These are phyloP conservation scores for Davidsoniella neocaledoniae DNA, from an alignment of 2,329 filamentous ascomycete species.

Conservation along the genomic window DNA sequence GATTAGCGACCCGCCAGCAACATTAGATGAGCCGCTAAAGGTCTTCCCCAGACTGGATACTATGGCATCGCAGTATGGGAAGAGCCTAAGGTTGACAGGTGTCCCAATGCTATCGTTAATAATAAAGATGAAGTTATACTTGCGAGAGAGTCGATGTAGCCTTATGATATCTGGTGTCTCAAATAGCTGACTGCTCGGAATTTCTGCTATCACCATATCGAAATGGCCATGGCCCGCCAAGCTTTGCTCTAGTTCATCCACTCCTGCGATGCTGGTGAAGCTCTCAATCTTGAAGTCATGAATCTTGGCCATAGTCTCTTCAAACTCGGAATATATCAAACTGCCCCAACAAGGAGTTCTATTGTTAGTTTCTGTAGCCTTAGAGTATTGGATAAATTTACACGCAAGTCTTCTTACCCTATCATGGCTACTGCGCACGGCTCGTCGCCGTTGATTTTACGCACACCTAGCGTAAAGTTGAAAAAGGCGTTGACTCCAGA, in stretches of 20 bases:
- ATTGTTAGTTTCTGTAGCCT: no score
- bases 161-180: conserved; percentile 20
- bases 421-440: not conserved
- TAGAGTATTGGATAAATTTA: not conserved
- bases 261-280: conserved; percentile 23
- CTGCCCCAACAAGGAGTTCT: no score
- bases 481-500: conserved; percentile 39
- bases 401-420: not conserved
- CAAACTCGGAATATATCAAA: no score
- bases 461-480: conserved; percentile 15
- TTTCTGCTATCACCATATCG: conserved; percentile 32
- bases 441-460: not conserved
- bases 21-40: conserved; percentile 39
- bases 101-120: conserved; percentile 33
- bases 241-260: conserved; percentile 29
- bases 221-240: conserved; percentile 25
- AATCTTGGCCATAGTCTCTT: conserved; percentile 5
- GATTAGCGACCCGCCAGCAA: conserved; percentile 34
- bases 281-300: conserved; percentile 32
- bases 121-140: conserved; percentile 28
- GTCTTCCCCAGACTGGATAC: conserved; percentile 39
- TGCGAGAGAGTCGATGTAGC: conserved; percentile 24
- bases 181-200: conserved; percentile 23
- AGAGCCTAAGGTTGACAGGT: conserved; percentile 33
- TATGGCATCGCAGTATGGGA: conserved; percentile 31